Evolutionary conservation across 2,329 filamentous ascomycete genomes (phyloP), one percentile per base, ranked within the genome.

Genomic region (Xylaria sp.): DNA sequence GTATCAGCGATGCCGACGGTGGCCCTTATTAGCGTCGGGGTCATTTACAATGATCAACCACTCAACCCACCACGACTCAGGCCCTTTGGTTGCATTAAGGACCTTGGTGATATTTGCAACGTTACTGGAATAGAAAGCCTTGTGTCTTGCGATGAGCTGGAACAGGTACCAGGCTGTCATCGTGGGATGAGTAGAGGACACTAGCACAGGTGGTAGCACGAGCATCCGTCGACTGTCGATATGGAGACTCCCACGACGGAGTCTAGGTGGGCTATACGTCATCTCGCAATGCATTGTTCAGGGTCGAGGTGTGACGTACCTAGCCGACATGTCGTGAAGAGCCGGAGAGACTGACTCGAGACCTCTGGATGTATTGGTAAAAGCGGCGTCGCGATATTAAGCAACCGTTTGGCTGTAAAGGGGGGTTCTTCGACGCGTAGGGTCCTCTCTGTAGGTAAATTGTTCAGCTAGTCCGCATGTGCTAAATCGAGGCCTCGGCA

Each of bases 91-190:
- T 58, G 57, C 59, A 62, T 62, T 34, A 17, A 55, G 49, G 50
- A 42, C 39, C 53, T 46, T 38, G 42, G 51, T 44, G 38, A 52
- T 50, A 38, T 51, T 60, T 62, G 59, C 57, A 62, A 62, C 59
- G 59, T 62, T 62, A 62, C 59, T 47, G 57, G 48, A 48, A 50
- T 24, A 50, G 24, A 44, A 41, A 40, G 52, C 48, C 41, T 51
- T 48, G n/a, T 47, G 38, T 46, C 21, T 50, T 52, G 44, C 45
- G 43, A 48, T 44, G 50, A 38, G 46, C 18, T 38, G 39, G 34
- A 50, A 40, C 44, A 51, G 47, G 26, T 44, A 29, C n/a, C 20
- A 46, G 20, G 39, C n/a, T 29, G 41, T 45, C 39, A 29, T 20
- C 39, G 34, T 45, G 44, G 41, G 24, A 44, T 47, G 53, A 21